These are phyloP conservation scores for Citrus trifoliata DNA, from an alignment of 345 rosid species.

Conservation along the genomic window DNA sequence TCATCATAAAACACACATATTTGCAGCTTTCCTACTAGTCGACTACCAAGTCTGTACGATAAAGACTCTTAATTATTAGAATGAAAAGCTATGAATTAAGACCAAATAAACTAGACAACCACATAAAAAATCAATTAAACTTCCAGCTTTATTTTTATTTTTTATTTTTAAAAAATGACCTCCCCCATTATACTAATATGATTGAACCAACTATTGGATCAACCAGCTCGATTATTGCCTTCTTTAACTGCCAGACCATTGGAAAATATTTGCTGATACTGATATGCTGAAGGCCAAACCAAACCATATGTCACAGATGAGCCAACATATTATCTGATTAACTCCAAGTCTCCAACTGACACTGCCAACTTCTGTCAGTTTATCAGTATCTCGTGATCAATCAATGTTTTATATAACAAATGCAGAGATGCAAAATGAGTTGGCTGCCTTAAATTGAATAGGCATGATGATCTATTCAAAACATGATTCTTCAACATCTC, in stretches of 20 bases:
- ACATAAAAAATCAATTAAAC: background rate
- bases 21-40: background rate
- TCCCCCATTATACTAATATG: background rate
- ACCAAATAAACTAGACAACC: background rate
- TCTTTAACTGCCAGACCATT: background rate
- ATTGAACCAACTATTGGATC: background rate
- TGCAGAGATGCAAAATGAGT: background rate
- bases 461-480: background rate
- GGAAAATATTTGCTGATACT: background rate
- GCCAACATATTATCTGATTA: background rate
- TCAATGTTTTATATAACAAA: background rate
- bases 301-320: background rate
- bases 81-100: background rate
- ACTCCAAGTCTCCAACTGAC: constrained; percentile 2
- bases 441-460: background rate
- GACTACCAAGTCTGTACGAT: background rate
- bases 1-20: background rate
- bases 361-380: background rate
- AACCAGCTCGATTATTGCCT: background rate
- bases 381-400: background rate
- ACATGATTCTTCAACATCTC: background rate
- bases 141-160: background rate
- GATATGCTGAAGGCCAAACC: background rate
- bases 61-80: background rate
- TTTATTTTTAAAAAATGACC: too few species aligned